A percentile compares a stretch with the other conserved stretches of the same genome.
phyloP scores from a whole-genome alignment of 2,329 filamentous ascomycete genomes.

The Thelonectria discophora region DNA sequence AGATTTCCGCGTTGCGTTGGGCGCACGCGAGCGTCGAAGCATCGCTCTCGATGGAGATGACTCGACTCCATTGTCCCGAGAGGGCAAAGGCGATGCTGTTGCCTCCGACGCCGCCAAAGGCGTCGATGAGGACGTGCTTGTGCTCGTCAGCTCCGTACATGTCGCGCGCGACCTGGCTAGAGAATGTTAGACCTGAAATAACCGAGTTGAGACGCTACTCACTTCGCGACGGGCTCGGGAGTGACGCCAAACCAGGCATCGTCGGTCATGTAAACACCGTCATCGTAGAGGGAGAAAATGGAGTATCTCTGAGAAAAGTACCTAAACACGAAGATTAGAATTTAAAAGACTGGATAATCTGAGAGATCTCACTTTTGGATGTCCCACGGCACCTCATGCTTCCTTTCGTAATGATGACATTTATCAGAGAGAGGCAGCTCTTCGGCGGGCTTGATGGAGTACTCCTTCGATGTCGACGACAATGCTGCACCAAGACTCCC shows the following conservation, averaged over 20 bases:
- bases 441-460: conserved; percentile 53
- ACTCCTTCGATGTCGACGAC: conserved; percentile 27
- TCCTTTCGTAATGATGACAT: conserved; percentile 78
- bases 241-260: conserved; percentile 98
- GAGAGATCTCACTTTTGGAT: conserved; percentile 77
- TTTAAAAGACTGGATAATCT: background rate
- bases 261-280: conserved; percentile 89
- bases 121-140: conserved; percentile 79
- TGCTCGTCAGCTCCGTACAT: conserved; percentile 64
- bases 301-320: conserved; percentile 92
- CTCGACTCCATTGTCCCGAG: conserved; percentile 78
- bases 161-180: conserved; percentile 78
- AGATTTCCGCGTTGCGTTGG: conserved; percentile 88
- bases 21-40: conserved; percentile 84
- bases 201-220: conserved; percentile 43
- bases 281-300: conserved; percentile 87
- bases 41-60: conserved; percentile 91
- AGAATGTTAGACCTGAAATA: conserved; percentile 11
- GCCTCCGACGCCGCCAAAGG: conserved; percentile 90
- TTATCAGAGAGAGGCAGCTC: conserved; percentile 65
- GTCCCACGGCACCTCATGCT: conserved; percentile 79
- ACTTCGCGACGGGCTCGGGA: conserved; percentile 89
- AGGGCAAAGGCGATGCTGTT: conserved; percentile 95
- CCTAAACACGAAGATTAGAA: conserved; percentile 54
- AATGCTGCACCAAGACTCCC: conserved; percentile 25